Evolutionary conservation across 192 early-diverging fungal species (phyloP).

Genomic region (Backusella circina): DNA sequence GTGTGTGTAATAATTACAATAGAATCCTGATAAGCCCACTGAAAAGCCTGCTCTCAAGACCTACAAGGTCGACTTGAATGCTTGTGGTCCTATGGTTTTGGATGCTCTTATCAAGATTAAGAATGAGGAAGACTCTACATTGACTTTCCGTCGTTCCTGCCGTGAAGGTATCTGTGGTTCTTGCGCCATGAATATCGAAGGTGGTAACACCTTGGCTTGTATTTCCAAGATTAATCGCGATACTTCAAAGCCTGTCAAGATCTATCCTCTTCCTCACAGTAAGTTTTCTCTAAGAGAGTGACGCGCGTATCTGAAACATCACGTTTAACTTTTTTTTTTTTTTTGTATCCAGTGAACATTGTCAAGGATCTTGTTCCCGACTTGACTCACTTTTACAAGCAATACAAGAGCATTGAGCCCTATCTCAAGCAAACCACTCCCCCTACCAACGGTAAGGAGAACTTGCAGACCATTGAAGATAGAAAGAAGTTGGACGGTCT

Average conservation of each 20-base stretch:
- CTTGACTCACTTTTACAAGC: slow-evolving; percentile 95
- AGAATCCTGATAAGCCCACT: slow-evolving; percentile 86
- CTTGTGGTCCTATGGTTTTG: slow-evolving; percentile 94
- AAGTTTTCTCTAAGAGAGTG: slow-evolving; percentile 18
- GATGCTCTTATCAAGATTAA: slow-evolving; percentile 97
- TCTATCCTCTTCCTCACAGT: slow-evolving; percentile 97
- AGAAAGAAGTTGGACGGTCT: slow-evolving; percentile 93
- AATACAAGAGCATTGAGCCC: slow-evolving; percentile 97
- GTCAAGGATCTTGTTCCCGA: slow-evolving; percentile 98
- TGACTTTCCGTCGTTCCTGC: slow-evolving; percentile 94
- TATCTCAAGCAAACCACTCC: slow-evolving; percentile 88
- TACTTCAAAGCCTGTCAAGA: slow-evolving; percentile 65
- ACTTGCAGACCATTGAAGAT: slow-evolving; percentile 90
- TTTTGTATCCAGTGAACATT: slow-evolving; percentile 72
- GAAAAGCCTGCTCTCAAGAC: slow-evolving; percentile 85
- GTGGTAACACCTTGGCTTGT: slow-evolving; percentile 93
- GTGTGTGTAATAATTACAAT: background rate
- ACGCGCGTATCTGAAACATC: background rate
- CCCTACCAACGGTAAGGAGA: slow-evolving; percentile 68
- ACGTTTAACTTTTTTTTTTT: no score
- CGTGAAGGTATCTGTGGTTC: slow-evolving; percentile 98
- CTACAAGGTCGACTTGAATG: slow-evolving; percentile 89
- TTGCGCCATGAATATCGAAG: slow-evolving; percentile 98
- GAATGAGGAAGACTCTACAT: slow-evolving; percentile 91
- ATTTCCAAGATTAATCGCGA: slow-evolving; percentile 81